phyloP scores from a whole-genome alignment of 305 asterid genomes.

The Euphrasia arctica region DNA sequence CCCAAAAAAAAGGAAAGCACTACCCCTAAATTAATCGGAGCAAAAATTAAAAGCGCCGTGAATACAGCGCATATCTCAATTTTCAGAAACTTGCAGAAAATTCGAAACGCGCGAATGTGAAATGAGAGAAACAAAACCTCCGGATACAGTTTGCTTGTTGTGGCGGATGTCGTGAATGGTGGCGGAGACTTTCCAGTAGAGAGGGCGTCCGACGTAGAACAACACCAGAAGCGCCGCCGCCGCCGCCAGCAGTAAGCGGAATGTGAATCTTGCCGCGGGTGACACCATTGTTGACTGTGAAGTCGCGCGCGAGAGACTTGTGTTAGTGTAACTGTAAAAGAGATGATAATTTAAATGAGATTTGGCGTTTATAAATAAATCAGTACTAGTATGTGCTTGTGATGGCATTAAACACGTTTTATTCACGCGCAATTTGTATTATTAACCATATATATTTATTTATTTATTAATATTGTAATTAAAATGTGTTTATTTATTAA shows the following conservation, averaged over 20 bases:
- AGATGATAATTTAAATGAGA: constrained; percentile 2
- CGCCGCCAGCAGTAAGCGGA: constrained; percentile 41
- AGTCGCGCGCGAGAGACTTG: constrained; percentile 1
- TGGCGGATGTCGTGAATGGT: constrained; percentile 78
- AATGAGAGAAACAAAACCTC: constrained; percentile 35
- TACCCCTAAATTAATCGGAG: neutral
- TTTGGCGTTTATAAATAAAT: neutral
- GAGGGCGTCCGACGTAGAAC: constrained; percentile 74
- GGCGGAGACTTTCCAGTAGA: constrained; percentile 86
- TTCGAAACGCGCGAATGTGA: neutral
- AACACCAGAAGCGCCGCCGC: constrained; percentile 31
- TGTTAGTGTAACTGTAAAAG: constrained; percentile 11
- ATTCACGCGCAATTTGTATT: too few relatives aligned
- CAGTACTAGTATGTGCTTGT: too few relatives aligned
- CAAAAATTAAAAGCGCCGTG: neutral
- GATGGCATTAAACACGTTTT: too few relatives aligned
- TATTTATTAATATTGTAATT: too few relatives aligned
- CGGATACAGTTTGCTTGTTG: constrained; percentile 77
- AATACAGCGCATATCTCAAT: constrained; percentile 13
- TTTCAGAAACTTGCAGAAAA: constrained; percentile 13
- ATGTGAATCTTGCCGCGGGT: constrained; percentile 37
- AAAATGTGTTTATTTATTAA: too few relatives aligned
- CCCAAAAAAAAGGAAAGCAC: neutral
- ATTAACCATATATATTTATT: too few relatives aligned
- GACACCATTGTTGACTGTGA: constrained; percentile 42